Percentiles rank a stretch among this genome's conserved stretches.
Evolutionary conservation across 1,284 basidiomycete genomes (phyloP).

Genomic region (Puccinia polysora): DNA sequence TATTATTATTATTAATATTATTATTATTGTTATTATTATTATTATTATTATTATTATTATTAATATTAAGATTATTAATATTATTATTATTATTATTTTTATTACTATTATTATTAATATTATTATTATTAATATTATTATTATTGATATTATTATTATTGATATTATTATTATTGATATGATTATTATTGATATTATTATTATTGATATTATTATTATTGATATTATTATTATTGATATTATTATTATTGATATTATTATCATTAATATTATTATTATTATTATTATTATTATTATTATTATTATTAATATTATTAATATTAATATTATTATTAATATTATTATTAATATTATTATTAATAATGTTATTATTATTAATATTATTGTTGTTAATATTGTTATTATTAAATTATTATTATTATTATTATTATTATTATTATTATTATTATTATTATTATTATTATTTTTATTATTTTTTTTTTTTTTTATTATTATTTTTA

Average conservation of each 20-base stretch:
- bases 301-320: background rate
- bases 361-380: background rate
- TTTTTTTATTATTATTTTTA: background rate
- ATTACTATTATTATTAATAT: conserved; percentile 5
- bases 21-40: background rate
- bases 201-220: background rate
- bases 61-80: background rate
- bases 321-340: background rate
- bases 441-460: background rate
- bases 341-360: background rate
- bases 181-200: background rate
- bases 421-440: background rate
- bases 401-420: conserved; percentile 1
- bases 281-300: background rate
- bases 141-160: conserved; percentile 4
- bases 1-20: background rate
- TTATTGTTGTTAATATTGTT: background rate
- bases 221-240: background rate
- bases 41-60: background rate
- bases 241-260: background rate
- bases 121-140: conserved; percentile 13
- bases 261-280: background rate
- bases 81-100: conserved; percentile 3
- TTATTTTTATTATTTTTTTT: background rate
- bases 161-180: background rate